Conservation (phyloP, 345 rosid genomes). For the Hibiscus mutabilis region DNA sequence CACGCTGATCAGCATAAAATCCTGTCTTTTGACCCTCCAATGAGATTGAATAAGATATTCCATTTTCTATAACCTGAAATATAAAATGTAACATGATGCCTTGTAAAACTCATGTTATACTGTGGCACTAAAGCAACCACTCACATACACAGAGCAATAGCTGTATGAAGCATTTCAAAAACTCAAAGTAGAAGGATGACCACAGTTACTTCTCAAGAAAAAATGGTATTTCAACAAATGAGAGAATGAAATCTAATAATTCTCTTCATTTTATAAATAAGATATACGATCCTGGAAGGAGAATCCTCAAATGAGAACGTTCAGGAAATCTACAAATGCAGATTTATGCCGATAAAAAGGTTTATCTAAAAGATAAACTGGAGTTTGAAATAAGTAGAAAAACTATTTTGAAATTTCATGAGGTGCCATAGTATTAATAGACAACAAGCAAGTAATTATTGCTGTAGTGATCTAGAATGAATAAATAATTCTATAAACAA, state of each 20-base stretch:
- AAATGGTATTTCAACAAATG: background rate
- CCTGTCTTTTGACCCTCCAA: slow-evolving; percentile 83
- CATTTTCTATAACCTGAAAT: slow-evolving; percentile 68
- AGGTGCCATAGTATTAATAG: background rate
- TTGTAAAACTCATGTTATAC: background rate
- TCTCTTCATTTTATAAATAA: background rate
- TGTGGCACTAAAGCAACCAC: background rate
- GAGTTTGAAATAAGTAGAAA: background rate
- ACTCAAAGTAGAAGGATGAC: background rate
- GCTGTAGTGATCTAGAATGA: background rate
- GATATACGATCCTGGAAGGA: background rate
- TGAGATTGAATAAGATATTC: slow-evolving; percentile 60
- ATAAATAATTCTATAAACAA: background rate
- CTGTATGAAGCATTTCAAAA: background rate
- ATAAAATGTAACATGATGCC: background rate
- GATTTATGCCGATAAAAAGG: background rate
- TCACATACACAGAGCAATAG: background rate
- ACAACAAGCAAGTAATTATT: background rate
- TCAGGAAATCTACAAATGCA: background rate
- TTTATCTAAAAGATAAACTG: background rate
- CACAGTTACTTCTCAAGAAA: background rate
- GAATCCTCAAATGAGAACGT: background rate
- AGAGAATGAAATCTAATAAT: background rate
- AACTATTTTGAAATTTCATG: background rate
- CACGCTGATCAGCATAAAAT: slow-evolving; percentile 88